Conservation (phyloP, 2,329 filamentous ascomycete species). For the Paecilomyces sp. region DNA sequence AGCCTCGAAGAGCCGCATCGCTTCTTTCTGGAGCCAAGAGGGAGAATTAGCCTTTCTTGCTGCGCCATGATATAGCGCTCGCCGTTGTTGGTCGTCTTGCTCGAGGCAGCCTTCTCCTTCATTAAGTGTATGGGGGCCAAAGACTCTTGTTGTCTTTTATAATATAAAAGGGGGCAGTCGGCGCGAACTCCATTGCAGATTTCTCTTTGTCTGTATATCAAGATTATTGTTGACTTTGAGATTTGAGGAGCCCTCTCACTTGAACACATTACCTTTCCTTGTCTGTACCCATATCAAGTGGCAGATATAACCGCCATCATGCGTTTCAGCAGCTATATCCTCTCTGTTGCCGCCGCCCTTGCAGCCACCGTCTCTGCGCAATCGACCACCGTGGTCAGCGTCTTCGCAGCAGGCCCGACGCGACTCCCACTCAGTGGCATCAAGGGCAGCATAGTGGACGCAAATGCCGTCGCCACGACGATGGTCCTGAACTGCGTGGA, state of each 20-base stretch:
- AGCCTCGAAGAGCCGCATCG: not conserved
- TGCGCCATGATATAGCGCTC: not conserved
- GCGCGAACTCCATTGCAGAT: not conserved
- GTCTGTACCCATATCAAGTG: not conserved
- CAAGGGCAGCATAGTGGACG: constrained; percentile 10
- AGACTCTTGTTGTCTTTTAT: not conserved
- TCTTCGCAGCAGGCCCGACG: constrained; percentile 7
- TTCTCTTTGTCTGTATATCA: not conserved
- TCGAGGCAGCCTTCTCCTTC: not conserved
- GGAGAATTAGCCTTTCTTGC: not conserved
- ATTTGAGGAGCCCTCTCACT: not conserved
- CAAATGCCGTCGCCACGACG: constrained; percentile 11
- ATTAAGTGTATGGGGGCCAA: not conserved
- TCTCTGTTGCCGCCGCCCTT: not conserved
- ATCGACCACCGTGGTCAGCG: constrained; percentile 6
- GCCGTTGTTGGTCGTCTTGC: not conserved
- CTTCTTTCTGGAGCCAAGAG: not conserved
- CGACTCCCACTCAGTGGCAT: constrained; percentile 1
- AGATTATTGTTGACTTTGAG: not conserved
- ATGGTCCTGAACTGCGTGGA: constrained; percentile 9
- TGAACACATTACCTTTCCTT: not conserved
- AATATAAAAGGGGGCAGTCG: not conserved
- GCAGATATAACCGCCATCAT: not conserved
- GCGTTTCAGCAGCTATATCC: not conserved
- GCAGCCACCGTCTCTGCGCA: constrained; percentile 2